Percentiles rank a stretch among this genome's conserved stretches.
Conservation (phyloP, 78 protist species). For the Dictyostelium capitatum region DNA sequence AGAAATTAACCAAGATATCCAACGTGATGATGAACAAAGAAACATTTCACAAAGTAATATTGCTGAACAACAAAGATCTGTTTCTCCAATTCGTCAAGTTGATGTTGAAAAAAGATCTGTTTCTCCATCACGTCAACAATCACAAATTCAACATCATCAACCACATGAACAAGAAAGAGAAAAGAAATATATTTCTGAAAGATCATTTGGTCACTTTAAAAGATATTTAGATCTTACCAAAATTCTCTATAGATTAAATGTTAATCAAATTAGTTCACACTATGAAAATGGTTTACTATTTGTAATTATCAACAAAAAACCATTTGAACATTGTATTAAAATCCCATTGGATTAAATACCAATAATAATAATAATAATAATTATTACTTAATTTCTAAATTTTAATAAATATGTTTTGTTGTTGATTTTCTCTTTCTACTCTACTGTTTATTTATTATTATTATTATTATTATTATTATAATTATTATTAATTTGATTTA, state of each 20-base stretch:
- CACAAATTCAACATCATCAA: not conserved
- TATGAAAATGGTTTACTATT: not conserved
- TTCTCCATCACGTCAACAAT: too few relatives aligned
- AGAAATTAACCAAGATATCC: not conserved
- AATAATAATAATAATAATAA: not conserved
- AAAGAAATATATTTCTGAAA: constrained; percentile 1
- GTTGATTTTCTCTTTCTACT: not conserved
- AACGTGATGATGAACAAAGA: not conserved
- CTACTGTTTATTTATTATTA: not conserved
- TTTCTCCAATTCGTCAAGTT: too few relatives aligned
- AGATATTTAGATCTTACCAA: not conserved
- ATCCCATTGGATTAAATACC: not conserved
- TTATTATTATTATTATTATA: too few relatives aligned
- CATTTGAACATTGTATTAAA: not conserved
- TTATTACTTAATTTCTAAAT: not conserved
- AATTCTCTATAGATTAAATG: not conserved
- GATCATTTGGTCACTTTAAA: constrained; percentile 1
- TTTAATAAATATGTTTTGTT: not conserved
- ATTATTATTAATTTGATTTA: not conserved
- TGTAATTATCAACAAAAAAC: not conserved
- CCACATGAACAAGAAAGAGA: not conserved
- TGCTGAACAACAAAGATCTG: not conserved
- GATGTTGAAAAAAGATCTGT: not conserved
- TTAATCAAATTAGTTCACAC: not conserved
- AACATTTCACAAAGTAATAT: not conserved